phyloP scores from a whole-genome alignment of 2,329 filamentous ascomycete species.

The Microsporum ferrugineum region DNA sequence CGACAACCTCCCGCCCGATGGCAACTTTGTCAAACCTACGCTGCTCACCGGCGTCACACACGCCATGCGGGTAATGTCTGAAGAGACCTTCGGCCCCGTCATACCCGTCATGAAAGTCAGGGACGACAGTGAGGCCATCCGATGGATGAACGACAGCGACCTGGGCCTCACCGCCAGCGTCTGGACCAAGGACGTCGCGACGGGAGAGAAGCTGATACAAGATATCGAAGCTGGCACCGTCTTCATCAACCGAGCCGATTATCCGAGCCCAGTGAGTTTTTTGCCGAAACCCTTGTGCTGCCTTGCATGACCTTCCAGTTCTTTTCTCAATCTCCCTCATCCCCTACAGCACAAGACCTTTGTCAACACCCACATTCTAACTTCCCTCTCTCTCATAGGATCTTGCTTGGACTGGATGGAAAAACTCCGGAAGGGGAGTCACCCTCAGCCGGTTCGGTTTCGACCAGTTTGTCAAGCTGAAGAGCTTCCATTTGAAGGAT shows the following conservation, averaged over 20 bases:
- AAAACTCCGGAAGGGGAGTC: slow-evolving; percentile 86
- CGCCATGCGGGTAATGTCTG: slow-evolving; percentile 76
- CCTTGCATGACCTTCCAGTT: not conserved
- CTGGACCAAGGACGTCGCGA: slow-evolving; percentile 78
- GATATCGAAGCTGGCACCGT: slow-evolving; percentile 86
- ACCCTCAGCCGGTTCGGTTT: slow-evolving; percentile 85
- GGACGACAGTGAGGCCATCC: slow-evolving; percentile 66
- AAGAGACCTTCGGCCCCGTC: slow-evolving; percentile 90
- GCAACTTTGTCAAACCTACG: slow-evolving; percentile 82
- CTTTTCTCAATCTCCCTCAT: not conserved
- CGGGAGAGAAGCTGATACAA: slow-evolving; percentile 64
- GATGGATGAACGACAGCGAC: slow-evolving; percentile 86
- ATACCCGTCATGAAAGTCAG: slow-evolving; percentile 83
- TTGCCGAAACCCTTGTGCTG: not conserved
- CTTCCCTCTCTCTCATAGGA: slow-evolving; percentile 46
- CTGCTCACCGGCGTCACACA: slow-evolving; percentile 70
- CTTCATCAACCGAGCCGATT: slow-evolving; percentile 92
- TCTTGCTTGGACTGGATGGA: slow-evolving; percentile 95
- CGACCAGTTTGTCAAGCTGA: slow-evolving; percentile 90
- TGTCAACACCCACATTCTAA: slow-evolving; percentile 1
- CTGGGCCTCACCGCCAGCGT: slow-evolving; percentile 94
- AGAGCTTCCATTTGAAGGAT: slow-evolving; percentile 90
- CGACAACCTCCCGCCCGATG: slow-evolving; percentile 56
- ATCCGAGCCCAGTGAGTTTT: slow-evolving; percentile 70
- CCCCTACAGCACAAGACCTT: not conserved